Evolutionary conservation across 768 basidiomycete species (phyloP).

Genomic region (Tricholoma flavovirens): DNA sequence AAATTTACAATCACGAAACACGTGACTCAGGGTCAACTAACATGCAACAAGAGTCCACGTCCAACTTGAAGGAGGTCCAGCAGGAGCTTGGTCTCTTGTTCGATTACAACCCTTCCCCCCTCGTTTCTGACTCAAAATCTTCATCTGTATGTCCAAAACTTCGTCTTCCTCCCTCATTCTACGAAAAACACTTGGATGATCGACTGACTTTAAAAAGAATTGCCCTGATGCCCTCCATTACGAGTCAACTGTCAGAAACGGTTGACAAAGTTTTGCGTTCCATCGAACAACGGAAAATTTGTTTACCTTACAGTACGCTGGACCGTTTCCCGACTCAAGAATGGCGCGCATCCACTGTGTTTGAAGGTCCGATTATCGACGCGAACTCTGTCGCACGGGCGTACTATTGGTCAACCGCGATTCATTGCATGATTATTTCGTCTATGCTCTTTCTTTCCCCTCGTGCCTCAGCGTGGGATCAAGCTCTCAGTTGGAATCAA

Average conservation of each 20-base stretch:
- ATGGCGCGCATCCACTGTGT: neutral
- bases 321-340: neutral
- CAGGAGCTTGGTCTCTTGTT: neutral
- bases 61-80: neutral
- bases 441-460: slow-evolving; percentile 4
- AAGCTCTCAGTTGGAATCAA: neutral
- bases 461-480: neutral
- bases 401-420: neutral
- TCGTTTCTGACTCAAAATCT: neutral
- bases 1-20: no score
- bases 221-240: neutral
- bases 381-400: slow-evolving; percentile 1
- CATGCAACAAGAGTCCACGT: no score
- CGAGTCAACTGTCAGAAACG: neutral
- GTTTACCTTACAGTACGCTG: neutral
- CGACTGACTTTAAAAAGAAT: neutral
- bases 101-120: neutral
- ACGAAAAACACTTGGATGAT: slow-evolving; percentile 9
- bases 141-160: neutral
- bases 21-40: no score
- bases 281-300: neutral
- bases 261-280: neutral
- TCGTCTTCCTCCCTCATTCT: slow-evolving; percentile 1
- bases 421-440: neutral
- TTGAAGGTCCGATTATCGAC: neutral